These are phyloP conservation scores for Nicotiana tabacum DNA, from an alignment of 257 asterid species.

Conservation along the genomic window DNA sequence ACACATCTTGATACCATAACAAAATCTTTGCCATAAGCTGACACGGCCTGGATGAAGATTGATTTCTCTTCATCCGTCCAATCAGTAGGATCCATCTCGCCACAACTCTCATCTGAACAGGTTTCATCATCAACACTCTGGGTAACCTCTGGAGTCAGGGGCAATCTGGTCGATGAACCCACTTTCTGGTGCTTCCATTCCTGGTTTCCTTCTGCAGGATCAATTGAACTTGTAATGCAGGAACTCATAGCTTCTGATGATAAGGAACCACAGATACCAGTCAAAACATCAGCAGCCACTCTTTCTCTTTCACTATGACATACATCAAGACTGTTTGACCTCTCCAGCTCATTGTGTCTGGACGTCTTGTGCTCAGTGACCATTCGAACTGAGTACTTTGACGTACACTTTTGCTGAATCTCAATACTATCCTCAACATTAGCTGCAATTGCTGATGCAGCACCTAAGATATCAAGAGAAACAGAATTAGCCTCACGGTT, in stretches of 20 bases:
- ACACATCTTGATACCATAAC: slow-evolving; percentile 58
- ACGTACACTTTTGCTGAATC: slow-evolving; percentile 40
- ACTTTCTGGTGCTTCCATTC: slow-evolving; percentile 57
- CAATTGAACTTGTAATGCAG: slow-evolving; percentile 82
- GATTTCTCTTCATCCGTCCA: slow-evolving; percentile 97
- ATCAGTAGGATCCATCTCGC: slow-evolving; percentile 65
- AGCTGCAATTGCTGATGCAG: slow-evolving; percentile 71
- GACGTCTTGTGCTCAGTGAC: slow-evolving; percentile 34
- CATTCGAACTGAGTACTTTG: slow-evolving; percentile 39
- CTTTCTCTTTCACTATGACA: slow-evolving; percentile 62
- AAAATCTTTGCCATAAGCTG: slow-evolving; percentile 77
- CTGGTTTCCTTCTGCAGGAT: slow-evolving; percentile 57
- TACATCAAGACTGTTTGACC: slow-evolving; percentile 50
- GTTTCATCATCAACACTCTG: slow-evolving; percentile 68
- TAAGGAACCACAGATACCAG: slow-evolving; percentile 89
- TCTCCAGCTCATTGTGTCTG: slow-evolving; percentile 38
- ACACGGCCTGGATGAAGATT: slow-evolving; percentile 56
- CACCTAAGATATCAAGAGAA: slow-evolving; percentile 79
- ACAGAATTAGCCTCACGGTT: slow-evolving; percentile 69
- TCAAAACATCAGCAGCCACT: slow-evolving; percentile 94
- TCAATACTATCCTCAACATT: slow-evolving; percentile 37
- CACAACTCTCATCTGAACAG: slow-evolving; percentile 90
- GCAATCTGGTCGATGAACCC: slow-evolving; percentile 42
- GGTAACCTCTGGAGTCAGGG: slow-evolving; percentile 61
- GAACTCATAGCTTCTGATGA: slow-evolving; percentile 98